Evolutionary conservation across 805 yeast genomes (phyloP).

Genomic region (Lipomyces starkeyi): DNA sequence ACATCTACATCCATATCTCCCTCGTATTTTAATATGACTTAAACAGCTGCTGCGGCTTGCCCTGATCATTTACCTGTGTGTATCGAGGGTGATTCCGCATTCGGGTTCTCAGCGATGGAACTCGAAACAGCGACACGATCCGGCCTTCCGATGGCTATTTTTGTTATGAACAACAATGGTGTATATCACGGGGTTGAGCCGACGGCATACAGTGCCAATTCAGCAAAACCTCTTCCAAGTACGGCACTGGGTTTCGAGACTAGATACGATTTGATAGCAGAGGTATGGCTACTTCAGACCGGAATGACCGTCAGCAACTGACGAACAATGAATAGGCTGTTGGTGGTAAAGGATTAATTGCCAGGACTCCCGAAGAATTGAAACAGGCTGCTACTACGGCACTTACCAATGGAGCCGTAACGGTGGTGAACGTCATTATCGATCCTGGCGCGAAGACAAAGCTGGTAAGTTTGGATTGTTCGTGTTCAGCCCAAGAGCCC

Average conservation of each 20-base stretch:
- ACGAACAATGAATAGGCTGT: slow-evolving; percentile 45
- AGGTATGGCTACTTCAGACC: slow-evolving; percentile 34
- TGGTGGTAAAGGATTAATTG: slow-evolving; percentile 62
- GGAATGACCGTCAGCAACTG: neutral
- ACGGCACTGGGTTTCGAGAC: slow-evolving; percentile 65
- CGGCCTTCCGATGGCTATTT: slow-evolving; percentile 58
- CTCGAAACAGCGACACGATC: slow-evolving; percentile 70
- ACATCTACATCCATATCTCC: neutral
- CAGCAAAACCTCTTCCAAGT: slow-evolving; percentile 53
- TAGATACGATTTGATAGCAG: slow-evolving; percentile 61
- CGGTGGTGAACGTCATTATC: slow-evolving; percentile 65
- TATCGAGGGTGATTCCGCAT: slow-evolving; percentile 78
- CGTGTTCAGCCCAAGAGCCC: neutral
- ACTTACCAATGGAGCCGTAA: slow-evolving; percentile 48
- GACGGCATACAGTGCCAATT: slow-evolving; percentile 40
- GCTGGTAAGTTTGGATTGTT: slow-evolving; percentile 44
- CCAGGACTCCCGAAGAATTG: slow-evolving; percentile 52
- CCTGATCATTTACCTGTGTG: slow-evolving; percentile 55
- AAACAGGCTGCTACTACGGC: slow-evolving; percentile 47
- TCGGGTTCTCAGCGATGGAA: slow-evolving; percentile 76
- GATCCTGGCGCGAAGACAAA: slow-evolving; percentile 62
- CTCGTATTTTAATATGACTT: neutral
- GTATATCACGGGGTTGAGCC: slow-evolving; percentile 67
- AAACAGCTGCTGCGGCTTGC: slow-evolving; percentile 31
- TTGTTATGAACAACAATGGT: slow-evolving; percentile 77